phyloP scores from a whole-genome alignment of 345 rosid species.

The Dipteronia dyeriana region DNA sequence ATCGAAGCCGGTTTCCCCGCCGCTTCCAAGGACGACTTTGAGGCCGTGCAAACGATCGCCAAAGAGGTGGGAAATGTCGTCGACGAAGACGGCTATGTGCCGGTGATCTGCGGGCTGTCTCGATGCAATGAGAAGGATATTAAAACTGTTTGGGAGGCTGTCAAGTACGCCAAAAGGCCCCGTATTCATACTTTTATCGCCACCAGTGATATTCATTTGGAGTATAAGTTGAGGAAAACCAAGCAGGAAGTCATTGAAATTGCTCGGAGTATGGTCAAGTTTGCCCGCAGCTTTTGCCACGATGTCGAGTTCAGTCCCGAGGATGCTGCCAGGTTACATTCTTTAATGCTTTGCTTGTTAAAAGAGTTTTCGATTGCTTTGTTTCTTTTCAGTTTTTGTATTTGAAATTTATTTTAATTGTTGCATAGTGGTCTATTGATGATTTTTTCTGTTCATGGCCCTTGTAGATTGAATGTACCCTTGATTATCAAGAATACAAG shows the following conservation, averaged over 20 bases:
- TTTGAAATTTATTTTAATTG: background rate
- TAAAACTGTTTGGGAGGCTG: constrained; percentile 84
- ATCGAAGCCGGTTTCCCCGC: constrained; percentile 96
- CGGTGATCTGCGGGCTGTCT: constrained; percentile 90
- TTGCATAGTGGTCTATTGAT: background rate
- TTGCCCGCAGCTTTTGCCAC: constrained; percentile 74
- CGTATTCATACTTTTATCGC: constrained; percentile 91
- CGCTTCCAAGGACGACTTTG: constrained; percentile 90
- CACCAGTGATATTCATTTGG: constrained; percentile 81
- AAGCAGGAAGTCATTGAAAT: constrained; percentile 70
- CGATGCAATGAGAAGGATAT: constrained; percentile 86
- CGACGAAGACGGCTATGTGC: constrained; percentile 66
- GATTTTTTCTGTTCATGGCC: no score
- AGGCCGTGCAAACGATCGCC: constrained; percentile 76
- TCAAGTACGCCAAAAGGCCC: constrained; percentile 75
- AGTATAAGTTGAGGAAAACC: constrained; percentile 76
- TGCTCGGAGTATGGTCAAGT: constrained; percentile 71
- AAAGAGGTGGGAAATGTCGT: constrained; percentile 70
- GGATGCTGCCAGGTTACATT: constrained; percentile 81
- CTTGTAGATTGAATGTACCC: background rate
- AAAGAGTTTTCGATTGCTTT: background rate
- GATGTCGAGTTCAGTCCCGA: constrained; percentile 96
- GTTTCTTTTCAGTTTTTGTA: no score
- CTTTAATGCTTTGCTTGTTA: background rate
- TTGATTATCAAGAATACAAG: background rate